Evolutionary conservation across 768 basidiomycete species (phyloP).

Genomic region (Lactarius hengduanensis): DNA sequence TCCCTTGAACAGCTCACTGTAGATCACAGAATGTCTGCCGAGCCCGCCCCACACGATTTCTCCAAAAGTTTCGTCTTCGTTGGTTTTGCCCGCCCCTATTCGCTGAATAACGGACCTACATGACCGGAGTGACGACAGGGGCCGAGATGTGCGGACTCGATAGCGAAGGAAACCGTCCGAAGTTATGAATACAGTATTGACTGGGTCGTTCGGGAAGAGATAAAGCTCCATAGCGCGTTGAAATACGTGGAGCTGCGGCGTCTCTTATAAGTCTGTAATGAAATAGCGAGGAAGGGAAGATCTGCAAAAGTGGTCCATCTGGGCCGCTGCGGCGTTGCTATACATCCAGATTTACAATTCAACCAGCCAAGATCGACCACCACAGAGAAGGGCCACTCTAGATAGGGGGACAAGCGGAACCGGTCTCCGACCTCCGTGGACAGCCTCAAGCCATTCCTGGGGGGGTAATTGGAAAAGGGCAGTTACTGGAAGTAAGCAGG

Average conservation of each 20-base stretch:
- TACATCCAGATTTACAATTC: conserved; percentile 14
- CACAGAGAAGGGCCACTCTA: neutral
- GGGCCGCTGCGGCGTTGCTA: conserved; percentile 5
- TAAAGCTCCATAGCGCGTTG: conserved; percentile 47
- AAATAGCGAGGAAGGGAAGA: neutral
- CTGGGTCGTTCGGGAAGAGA: conserved; percentile 51
- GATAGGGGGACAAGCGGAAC: neutral
- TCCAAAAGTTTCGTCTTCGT: conserved; percentile 45
- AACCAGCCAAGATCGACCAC: conserved; percentile 5
- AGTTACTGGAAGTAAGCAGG: neutral
- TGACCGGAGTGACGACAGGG: conserved; percentile 36
- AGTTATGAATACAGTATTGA: conserved; percentile 49
- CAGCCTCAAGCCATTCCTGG: neutral
- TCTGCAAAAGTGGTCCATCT: conserved; percentile 13
- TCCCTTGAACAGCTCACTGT: conserved; percentile 27
- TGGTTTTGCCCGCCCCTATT: conserved; percentile 35
- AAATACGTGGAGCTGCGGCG: conserved; percentile 20
- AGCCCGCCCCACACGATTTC: conserved; percentile 49
- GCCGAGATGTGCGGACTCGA: conserved; percentile 41
- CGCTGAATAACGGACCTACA: conserved; percentile 44
- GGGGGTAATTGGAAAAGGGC: neutral
- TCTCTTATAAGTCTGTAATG: neutral
- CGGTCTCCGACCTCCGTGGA: neutral
- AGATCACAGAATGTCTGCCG: conserved; percentile 35
- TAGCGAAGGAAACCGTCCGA: conserved; percentile 52